Conservation (phyloP, 2,329 filamentous ascomycete species). For the Colletotrichum navitas region DNA sequence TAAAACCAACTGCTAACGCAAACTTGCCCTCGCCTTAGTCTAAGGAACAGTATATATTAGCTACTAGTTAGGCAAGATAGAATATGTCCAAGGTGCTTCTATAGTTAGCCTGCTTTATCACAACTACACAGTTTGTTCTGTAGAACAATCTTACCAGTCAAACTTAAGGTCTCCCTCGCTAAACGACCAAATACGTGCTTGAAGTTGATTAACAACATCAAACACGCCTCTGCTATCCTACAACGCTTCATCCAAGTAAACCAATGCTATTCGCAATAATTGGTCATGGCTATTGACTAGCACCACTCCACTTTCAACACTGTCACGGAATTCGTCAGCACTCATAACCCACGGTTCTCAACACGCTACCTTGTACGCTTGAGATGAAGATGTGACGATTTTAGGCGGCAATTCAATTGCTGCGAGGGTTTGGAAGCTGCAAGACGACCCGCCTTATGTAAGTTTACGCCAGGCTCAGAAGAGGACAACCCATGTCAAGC, state of each 20-base stretch:
- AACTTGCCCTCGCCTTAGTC: too few relatives aligned
- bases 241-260: slow-evolving; percentile 26
- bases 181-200: slow-evolving; percentile 33
- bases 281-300: slow-evolving; percentile 26
- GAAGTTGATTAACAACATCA: slow-evolving; percentile 36
- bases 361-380: not conserved
- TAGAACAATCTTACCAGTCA: slow-evolving; percentile 28
- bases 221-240: slow-evolving; percentile 25
- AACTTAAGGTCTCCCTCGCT: slow-evolving; percentile 32
- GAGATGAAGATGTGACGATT: not conserved
- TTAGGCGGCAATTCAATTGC: not conserved
- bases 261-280: slow-evolving; percentile 38
- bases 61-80: too few relatives aligned
- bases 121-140: not conserved
- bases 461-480: too few relatives aligned
- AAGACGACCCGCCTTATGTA: not conserved
- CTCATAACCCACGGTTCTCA: slow-evolving; percentile 13
- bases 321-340: slow-evolving; percentile 26
- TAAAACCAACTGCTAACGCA: too few relatives aligned
- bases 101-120: not conserved
- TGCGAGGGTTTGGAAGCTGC: not conserved
- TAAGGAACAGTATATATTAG: too few relatives aligned
- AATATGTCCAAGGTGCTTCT: slow-evolving; percentile 27
- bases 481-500: too few relatives aligned
- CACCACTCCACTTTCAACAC: slow-evolving; percentile 25